Evolutionary conservation across 108 stramenopile species (phyloP), one percentile per base, ranked within the genome.

Genomic region (Nitzschia sp.): DNA sequence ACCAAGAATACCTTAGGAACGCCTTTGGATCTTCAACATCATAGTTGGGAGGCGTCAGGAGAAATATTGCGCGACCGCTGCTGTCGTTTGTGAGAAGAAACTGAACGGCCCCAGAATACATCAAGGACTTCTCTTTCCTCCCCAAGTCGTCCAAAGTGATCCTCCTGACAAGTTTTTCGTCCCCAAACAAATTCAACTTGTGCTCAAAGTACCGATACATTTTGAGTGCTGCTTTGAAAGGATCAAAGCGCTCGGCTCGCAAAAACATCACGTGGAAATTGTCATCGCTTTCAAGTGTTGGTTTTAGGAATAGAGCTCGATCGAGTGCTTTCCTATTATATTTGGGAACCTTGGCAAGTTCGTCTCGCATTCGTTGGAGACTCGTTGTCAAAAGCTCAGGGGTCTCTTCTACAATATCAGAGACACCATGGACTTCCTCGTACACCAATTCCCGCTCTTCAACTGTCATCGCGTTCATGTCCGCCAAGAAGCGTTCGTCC

Each of bases 221-320:
- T 0, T 68, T 57, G 15, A 26, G 15, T 1, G 76, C 80, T 13
- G 80, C 80, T 23, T 58, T 36, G 13, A 19, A 38, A 0, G 73
- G 38, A 71, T 81, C 47, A 47, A 72, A 81, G 16, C 66, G 53
- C 33, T 78, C 77, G 1, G 66, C 62, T 6, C 80, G 72, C n/a
- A 81, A 53, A 38, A 81, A 81, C 41, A 67, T 34, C 13, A 81
- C 19, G 6, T 30, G 73, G 60, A 78, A 78, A 13, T 63, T 61
- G 60, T 61, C 60, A 41, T 61, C 38, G 36, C 15, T 44, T 34
- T 41, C 41, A 5, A 61, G 13, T 0, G 36, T 15, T 19, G 60
- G 60, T 17, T 25, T 3, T 1, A 61, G 5, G 25, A 61, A 61
- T 6, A 38, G 6, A 45, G 60, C 60, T 26, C 60, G 60, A 45